Evolutionary conservation across 108 stramenopile genomes (phyloP), one percentile per base, ranked within the genome.

Genomic region (Fragilariopsis cylindrus): DNA sequence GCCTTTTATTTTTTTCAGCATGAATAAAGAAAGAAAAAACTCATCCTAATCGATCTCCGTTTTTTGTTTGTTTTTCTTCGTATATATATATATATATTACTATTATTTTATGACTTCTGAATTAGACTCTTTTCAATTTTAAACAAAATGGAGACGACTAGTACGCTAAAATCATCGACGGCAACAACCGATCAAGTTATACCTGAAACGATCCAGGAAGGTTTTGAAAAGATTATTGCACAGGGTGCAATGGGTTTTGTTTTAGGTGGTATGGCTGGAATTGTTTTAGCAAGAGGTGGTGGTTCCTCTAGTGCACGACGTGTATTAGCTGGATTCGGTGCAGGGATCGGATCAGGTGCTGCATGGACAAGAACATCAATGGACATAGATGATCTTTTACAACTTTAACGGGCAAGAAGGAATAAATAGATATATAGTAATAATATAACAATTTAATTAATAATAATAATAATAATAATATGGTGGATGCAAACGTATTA

Each of bases 321-420:
- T 60, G 84, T 76, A 4, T 55, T 86, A 63, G 76, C 85, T 11
- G 88, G 83, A 48, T 81, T 89, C 19, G 88, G 88, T 16, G 84
- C 73, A 58, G 88, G 88, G n/a, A n/a, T 85, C 70, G 88, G 88
- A 40, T 18, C 83, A 3, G 88, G 88, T 52, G 76, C 84, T 57
- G 83, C 77, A 5, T 89, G 88, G 88, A 89, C 88, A 18, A 64
- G 74, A 50, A 67, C 70, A 3, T 83, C 81, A 15, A 89, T 89
- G 57, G 74, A 86, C 48, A 76, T 89, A 58, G 88, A 89, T 65
- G 80, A 85, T 42, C 43, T 84, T 39, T 43, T 88, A 64, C 69
- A n/a, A 15, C 52, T 12, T 53, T 53, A n/a, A 12, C 52, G n/a
- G 30, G 30, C 30, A 30, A 30, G 30, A 30, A 30, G 30, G 30